Conservation (phyloP, 306 rosid species). For the Hippophae tibetana region DNA sequence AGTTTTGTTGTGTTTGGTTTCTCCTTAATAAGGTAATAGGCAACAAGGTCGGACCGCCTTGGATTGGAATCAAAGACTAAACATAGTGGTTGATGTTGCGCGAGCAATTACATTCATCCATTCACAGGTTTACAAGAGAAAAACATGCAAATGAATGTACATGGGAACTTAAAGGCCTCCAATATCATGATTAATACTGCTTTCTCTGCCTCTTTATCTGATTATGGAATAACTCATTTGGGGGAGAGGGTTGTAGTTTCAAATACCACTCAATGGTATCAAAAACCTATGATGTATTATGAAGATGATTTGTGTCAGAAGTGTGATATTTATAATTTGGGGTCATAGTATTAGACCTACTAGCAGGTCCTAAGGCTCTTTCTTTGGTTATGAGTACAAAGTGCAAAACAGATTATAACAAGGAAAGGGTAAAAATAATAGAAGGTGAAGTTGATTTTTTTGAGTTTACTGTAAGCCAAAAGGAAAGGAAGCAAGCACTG, state of each 20-base stretch:
- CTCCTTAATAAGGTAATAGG: constrained; percentile 11
- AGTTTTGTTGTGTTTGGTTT: neutral
- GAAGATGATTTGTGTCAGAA: constrained; percentile 6
- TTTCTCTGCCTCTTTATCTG: constrained; percentile 20
- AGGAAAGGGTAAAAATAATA: neutral
- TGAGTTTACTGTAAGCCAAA: constrained; percentile 11
- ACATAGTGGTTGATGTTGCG: constrained; percentile 11
- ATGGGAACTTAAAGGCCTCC: constrained; percentile 17
- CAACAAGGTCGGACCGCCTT: constrained; percentile 18
- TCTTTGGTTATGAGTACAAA: neutral
- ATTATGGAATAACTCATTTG: constrained; percentile 18
- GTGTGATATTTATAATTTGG: constrained; percentile 24
- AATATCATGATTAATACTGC: constrained; percentile 16
- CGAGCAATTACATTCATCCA: constrained; percentile 16
- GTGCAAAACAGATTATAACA: neutral
- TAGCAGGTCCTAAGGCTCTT: constrained; percentile 11
- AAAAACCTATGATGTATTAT: neutral
- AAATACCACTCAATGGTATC: neutral
- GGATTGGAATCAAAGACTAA: constrained; percentile 25
- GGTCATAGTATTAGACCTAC: constrained; percentile 13
- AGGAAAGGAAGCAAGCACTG: constrained; percentile 8
- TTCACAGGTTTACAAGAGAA: constrained; percentile 6
- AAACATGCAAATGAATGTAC: constrained; percentile 15
- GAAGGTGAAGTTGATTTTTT: constrained; percentile 5
- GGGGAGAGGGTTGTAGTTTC: constrained; percentile 6